Evolutionary conservation across 1,284 basidiomycete genomes (phyloP), one percentile per base, ranked within the genome.

Genomic region (Sporisorium exsertum): DNA sequence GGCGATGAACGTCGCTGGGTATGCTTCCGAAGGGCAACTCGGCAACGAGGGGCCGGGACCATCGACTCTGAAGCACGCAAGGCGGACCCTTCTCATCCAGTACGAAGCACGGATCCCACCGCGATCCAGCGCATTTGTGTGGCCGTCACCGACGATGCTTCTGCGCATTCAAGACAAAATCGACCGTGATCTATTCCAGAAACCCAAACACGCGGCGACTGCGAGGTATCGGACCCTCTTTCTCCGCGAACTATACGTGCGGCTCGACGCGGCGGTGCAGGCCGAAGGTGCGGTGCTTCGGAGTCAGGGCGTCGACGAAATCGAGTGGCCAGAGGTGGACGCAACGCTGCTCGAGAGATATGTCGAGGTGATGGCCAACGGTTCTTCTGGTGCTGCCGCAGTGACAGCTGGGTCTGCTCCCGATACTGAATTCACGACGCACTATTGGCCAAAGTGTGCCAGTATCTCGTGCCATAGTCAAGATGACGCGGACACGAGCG

Each of bases 61-160:
- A 33, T 58, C 63, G 12, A 66, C 72, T 7, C 46, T 74, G 16
- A 20, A 10, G 27, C 53, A 70, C 20, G 73, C 65, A 22, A 45
- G 72, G 29, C 55, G 65, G 20, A 57, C 59, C 22, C 15, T 78
- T 27, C 49, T 71, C 16, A 20, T 75, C 18, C 76, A 78, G 58
- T 78, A 72, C 65, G 54, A 72, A 29, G 68, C 76, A 24, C 67
- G 76, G 5, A 54, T 78, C 12, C 64, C 64, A 26, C 67, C 73
- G 10, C 50, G 56, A 8, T 78, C 72, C 20, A 52, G 20, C 47
- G 53, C 62, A 1, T 78, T 78, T 24, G 58, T 64, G 5, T 78
- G 74, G 74, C 74, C 70, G 33, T 57, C 61, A 3, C 29, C 52
- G 13, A 22, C 56, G 5, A 45, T 64, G 3, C 43, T 77, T 12